phyloP scores from a whole-genome alignment of 768 basidiomycete species.

The Rickenella mellea region DNA sequence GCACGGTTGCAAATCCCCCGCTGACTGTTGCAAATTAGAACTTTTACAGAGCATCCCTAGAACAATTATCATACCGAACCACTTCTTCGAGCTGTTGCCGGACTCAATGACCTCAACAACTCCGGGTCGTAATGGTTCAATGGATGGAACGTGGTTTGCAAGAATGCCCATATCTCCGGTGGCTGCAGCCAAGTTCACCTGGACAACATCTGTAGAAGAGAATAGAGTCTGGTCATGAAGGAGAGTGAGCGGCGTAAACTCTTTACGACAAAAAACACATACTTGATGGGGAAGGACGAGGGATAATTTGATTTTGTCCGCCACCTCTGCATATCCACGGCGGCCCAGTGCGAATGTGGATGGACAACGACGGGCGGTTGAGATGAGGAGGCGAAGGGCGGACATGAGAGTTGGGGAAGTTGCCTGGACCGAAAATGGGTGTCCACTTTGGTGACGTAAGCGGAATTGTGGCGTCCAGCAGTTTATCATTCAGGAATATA shows the following conservation, averaged over 20 bases:
- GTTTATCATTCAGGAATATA: too few species aligned
- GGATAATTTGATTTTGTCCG: conserved; percentile 86
- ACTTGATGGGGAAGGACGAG: conserved; percentile 95
- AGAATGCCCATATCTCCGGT: conserved; percentile 99
- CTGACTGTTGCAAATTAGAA: conserved; percentile 50
- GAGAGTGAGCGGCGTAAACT: too few species aligned
- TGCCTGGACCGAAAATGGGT: too few species aligned
- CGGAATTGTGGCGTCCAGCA: too few species aligned
- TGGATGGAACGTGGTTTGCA: conserved; percentile 96
- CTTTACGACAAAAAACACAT: conserved; percentile 18
- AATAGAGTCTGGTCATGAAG: conserved; percentile 74
- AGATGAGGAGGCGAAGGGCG: conserved; percentile 60
- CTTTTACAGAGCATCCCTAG: background rate
- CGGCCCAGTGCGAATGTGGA: conserved; percentile 41
- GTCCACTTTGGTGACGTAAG: too few species aligned
- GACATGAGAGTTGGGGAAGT: conserved; percentile 55
- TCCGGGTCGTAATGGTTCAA: conserved; percentile 91
- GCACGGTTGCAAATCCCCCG: conserved; percentile 94
- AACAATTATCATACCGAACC: conserved; percentile 60
- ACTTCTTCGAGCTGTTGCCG: conserved; percentile 75
- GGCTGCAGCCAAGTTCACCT: conserved; percentile 90
- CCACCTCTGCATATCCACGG: conserved; percentile 82
- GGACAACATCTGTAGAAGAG: conserved; percentile 83
- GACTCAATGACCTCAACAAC: conserved; percentile 91
- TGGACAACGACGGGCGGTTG: conserved; percentile 52